phyloP scores from a whole-genome alignment of 257 asterid species.

The Jacaranda mimosifolia region DNA sequence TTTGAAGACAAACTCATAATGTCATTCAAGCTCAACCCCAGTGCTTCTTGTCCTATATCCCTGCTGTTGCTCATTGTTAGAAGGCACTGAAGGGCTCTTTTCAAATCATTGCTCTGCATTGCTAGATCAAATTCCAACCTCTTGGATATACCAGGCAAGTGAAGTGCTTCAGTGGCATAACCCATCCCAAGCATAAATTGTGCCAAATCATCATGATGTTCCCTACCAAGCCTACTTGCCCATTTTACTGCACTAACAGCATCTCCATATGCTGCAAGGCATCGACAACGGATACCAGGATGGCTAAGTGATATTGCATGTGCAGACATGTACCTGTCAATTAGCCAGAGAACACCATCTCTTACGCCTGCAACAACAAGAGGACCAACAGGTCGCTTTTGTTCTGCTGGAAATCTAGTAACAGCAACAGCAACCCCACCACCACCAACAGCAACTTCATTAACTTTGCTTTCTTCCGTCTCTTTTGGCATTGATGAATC shows the following conservation, averaged over 20 bases:
- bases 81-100: slow-evolving; percentile 96
- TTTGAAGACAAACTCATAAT: slow-evolving; percentile 84
- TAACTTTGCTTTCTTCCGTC: slow-evolving; percentile 74
- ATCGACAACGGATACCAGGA: slow-evolving; percentile 97
- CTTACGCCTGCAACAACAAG: slow-evolving; percentile 90
- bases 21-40: slow-evolving; percentile 90
- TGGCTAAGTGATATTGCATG: slow-evolving; percentile 97
- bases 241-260: slow-evolving; percentile 99
- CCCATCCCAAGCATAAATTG: slow-evolving; percentile 99
- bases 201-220: slow-evolving; percentile 98
- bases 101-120: slow-evolving; percentile 93
- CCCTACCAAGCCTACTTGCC: slow-evolving; percentile 98
- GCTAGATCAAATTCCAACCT: slow-evolving; percentile 96
- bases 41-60: slow-evolving; percentile 95
- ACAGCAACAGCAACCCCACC: slow-evolving; percentile 98
- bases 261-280: slow-evolving; percentile 99
- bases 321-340: slow-evolving; percentile 94
- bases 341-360: slow-evolving; percentile 96
- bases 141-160: slow-evolving; percentile 98
- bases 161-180: slow-evolving; percentile 99
- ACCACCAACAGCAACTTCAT: slow-evolving; percentile 94
- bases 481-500: slow-evolving; percentile 72
- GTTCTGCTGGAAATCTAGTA: slow-evolving; percentile 97
- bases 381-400: slow-evolving; percentile 95
- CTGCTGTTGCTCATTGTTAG: slow-evolving; percentile 98